Percentiles rank a stretch among this genome's conserved stretches.
Evolutionary conservation across 179 eudicot species (phyloP).

Genomic region (Pouteria campechiana): DNA sequence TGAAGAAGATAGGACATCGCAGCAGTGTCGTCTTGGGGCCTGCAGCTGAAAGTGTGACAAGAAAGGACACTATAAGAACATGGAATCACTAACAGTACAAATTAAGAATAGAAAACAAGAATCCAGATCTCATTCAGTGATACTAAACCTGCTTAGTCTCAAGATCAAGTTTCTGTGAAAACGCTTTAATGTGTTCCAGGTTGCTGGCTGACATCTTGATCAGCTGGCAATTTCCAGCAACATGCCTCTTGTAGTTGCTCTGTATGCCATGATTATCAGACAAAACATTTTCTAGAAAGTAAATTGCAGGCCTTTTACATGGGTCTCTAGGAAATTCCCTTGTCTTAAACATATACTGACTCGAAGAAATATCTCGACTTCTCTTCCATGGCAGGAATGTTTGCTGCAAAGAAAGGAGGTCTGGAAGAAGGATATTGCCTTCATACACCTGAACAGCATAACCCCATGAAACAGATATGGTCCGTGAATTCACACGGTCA

Average conservation of each 20-base stretch:
- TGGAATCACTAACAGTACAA: background rate
- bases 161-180: constrained; percentile 23
- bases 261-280: constrained; percentile 20
- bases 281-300: constrained; percentile 43
- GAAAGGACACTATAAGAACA: background rate
- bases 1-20: constrained; percentile 41
- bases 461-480: constrained; percentile 85
- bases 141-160: constrained; percentile 30
- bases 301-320: constrained; percentile 52
- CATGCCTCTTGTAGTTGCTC: constrained; percentile 33
- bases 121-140: background rate
- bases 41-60: constrained; percentile 24
- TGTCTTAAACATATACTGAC: constrained; percentile 37
- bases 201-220: constrained; percentile 10
- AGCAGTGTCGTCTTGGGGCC: constrained; percentile 76
- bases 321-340: constrained; percentile 35
- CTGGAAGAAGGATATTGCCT: constrained; percentile 49
- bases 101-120: background rate
- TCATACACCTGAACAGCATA: constrained; percentile 66
- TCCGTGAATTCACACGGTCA: constrained; percentile 32
- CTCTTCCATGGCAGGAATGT: constrained; percentile 75
- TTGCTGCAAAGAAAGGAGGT: constrained; percentile 36
- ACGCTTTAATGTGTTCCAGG: constrained; percentile 32
- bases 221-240: constrained; percentile 24
- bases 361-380: constrained; percentile 17